These are phyloP conservation scores for Neurospora sp. DNA, from an alignment of 495 filamentous ascomycete genomes.

Conservation along the genomic window DNA sequence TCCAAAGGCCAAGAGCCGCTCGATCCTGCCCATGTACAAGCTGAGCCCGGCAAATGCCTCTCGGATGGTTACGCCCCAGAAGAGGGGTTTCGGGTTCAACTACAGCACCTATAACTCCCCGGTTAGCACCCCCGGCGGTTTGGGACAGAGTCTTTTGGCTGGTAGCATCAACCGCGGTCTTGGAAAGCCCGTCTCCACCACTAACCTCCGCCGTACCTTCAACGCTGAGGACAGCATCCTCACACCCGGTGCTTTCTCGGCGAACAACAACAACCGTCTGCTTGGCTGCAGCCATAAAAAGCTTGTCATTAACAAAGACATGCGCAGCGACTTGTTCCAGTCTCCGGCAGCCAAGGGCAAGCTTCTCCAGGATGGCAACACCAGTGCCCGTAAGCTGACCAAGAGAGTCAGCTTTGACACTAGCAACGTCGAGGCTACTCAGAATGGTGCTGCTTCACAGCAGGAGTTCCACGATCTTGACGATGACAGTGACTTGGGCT, in stretches of 20 bases:
- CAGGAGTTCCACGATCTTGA: slow-evolving; percentile 39
- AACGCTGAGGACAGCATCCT: slow-evolving; percentile 68
- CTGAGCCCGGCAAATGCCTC: slow-evolving; percentile 72
- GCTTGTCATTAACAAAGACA: slow-evolving; percentile 76
- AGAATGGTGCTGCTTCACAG: slow-evolving; percentile 15
- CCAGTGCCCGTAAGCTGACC: slow-evolving; percentile 49
- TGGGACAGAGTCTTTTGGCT: slow-evolving; percentile 56
- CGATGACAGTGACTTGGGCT: slow-evolving; percentile 50
- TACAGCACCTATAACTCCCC: slow-evolving; percentile 85
- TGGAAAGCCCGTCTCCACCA: slow-evolving; percentile 52
- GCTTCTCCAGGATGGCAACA: slow-evolving; percentile 24
- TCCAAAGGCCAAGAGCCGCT: slow-evolving; percentile 57
- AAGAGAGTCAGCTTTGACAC: slow-evolving; percentile 90
- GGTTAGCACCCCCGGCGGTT: slow-evolving; percentile 55
- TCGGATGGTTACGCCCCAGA: slow-evolving; percentile 71
- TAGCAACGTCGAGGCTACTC: slow-evolving; percentile 30
- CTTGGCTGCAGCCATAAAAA: slow-evolving; percentile 68
- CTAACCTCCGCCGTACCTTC: slow-evolving; percentile 50
- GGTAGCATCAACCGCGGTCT: slow-evolving; percentile 47
- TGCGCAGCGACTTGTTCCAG: slow-evolving; percentile 70
- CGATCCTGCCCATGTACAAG: slow-evolving; percentile 77
- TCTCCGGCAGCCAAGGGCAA: slow-evolving; percentile 38
- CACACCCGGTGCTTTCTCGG: slow-evolving; percentile 74
- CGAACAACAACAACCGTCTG: slow-evolving; percentile 46
- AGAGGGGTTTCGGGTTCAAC: slow-evolving; percentile 74